Evolutionary conservation across 1,284 basidiomycete species (phyloP), one percentile per base, ranked within the genome.

Genomic region (Pholiota adiposa): DNA sequence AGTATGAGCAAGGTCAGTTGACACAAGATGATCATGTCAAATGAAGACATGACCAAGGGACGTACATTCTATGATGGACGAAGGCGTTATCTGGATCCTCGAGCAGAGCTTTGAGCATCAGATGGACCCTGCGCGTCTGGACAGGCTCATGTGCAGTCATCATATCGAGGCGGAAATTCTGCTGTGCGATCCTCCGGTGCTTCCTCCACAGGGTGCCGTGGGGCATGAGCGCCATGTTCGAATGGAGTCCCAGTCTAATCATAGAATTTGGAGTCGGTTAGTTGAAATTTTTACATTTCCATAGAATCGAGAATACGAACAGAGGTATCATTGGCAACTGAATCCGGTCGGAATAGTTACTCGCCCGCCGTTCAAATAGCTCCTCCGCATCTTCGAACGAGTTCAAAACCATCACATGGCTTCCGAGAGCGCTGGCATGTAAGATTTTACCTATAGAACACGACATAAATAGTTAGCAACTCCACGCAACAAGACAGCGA

Each of bases 271-370:
- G 18, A 14, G n/a, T n/a, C n/a, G n/a, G n/a, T n/a, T n/a, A n/a
- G n/a, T n/a, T n/a, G n/a, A n/a, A n/a, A n/a, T n/a, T n/a, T n/a
- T 21, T 12, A 46, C 2, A 36, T 25, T 11, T 34, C 21, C 11
- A 48, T 2, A 7, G 19, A 11, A 19, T 4, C 8, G n/a, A 21
- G 2, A 3, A 34, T 19, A 59, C 66, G 50, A 46, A 67, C 69
- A 69, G 46, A 25, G 63, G 43, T 33, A 65, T 33, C 14, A 68
- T 56, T 8, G 65, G 58, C 11, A 65, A 55, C n/a, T 65, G 27
- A 4, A 77, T 74, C 18, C 81, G 70, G 44, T 74, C 73, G 0
- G 77, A 81, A 62, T 81, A 82, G 16, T 72, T 73, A 0, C 65
- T 29, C 0, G 77, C 73, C 8, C 78, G 71, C 43, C 68, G 75